A percentile compares a stretch with the other conserved stretches of the same genome.
Evolutionary conservation across 2,329 filamentous ascomycete genomes (phyloP).

Genomic region (Gnomoniopsis sp.): DNA sequence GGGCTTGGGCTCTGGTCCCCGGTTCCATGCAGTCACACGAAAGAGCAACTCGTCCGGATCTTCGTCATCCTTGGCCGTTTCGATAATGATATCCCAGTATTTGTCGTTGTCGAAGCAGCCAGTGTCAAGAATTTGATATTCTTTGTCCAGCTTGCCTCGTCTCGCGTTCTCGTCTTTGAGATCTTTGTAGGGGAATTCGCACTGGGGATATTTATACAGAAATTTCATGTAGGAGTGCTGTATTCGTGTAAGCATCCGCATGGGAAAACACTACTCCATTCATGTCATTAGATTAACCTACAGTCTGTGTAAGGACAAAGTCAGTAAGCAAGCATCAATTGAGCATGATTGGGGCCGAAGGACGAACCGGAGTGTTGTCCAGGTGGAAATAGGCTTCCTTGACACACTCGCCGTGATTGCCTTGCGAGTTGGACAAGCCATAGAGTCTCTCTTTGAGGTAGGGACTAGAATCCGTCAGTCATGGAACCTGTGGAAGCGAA

Average conservation of each 20-base stretch:
- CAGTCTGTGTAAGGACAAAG: conserved; percentile 35
- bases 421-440: conserved; percentile 91
- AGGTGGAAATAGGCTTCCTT: conserved; percentile 97
- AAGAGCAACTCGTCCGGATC: conserved; percentile 90
- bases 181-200: conserved; percentile 87
- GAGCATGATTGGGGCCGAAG: not conserved
- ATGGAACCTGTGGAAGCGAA: not conserved
- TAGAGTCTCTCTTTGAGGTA: conserved; percentile 95
- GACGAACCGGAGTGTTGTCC: conserved; percentile 77
- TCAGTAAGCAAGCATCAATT: conserved; percentile 25
- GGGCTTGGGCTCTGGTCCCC: conserved; percentile 84
- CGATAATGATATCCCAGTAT: conserved; percentile 97
- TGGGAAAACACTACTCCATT: not conserved
- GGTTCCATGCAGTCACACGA: conserved; percentile 93
- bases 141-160: conserved; percentile 71
- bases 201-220: conserved; percentile 95
- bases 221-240: conserved; percentile 99
- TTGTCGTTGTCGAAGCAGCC: conserved; percentile 82
- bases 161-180: conserved; percentile 79
- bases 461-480: conserved; percentile 57
- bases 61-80: conserved; percentile 91
- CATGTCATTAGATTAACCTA: conserved; percentile 28
- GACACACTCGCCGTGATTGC: conserved; percentile 94
- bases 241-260: conserved; percentile 19
- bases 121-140: conserved; percentile 91